These are phyloP conservation scores for Wallacemonas rigidus DNA, from an alignment of 208 protist species.

Conservation along the genomic window DNA sequence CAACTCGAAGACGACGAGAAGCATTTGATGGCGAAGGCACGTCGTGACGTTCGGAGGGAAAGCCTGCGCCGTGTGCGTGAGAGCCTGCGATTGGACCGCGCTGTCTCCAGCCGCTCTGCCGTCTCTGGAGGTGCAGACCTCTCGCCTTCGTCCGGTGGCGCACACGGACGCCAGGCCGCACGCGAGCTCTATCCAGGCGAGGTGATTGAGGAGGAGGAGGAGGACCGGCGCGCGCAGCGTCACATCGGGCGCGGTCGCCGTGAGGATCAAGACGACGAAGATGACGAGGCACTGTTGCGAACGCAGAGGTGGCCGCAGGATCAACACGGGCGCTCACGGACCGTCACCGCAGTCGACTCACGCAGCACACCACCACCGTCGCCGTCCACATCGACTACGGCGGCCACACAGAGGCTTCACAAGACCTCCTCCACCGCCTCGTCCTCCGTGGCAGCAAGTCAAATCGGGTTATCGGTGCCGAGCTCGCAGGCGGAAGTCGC, in stretches of 20 bases:
- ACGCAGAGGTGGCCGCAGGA: too few relatives aligned
- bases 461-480: background rate
- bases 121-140: background rate
- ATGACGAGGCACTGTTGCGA: background rate
- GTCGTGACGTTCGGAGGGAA: slow-evolving; percentile 52
- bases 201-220: slow-evolving; percentile 10
- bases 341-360: too few relatives aligned
- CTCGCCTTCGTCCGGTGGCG: background rate
- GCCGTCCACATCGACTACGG: too few relatives aligned
- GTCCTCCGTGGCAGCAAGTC: too few relatives aligned
- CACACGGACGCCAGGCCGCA: background rate
- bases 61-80: slow-evolving; percentile 70
- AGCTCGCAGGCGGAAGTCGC: slow-evolving; percentile 1
- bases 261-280: background rate
- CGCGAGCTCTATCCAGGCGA: slow-evolving; percentile 6
- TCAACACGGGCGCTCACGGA: too few relatives aligned
- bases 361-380: too few relatives aligned
- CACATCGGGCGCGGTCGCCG: background rate
- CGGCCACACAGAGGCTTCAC: too few relatives aligned
- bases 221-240: background rate
- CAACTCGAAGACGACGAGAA: slow-evolving; percentile 68
- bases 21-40: slow-evolving; percentile 51
- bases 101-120: background rate
- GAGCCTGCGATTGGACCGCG: slow-evolving; percentile 32
- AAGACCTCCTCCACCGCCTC: too few relatives aligned